phyloP scores from a whole-genome alignment of 2,329 filamentous ascomycete genomes.

The Claviceps paspali region DNA sequence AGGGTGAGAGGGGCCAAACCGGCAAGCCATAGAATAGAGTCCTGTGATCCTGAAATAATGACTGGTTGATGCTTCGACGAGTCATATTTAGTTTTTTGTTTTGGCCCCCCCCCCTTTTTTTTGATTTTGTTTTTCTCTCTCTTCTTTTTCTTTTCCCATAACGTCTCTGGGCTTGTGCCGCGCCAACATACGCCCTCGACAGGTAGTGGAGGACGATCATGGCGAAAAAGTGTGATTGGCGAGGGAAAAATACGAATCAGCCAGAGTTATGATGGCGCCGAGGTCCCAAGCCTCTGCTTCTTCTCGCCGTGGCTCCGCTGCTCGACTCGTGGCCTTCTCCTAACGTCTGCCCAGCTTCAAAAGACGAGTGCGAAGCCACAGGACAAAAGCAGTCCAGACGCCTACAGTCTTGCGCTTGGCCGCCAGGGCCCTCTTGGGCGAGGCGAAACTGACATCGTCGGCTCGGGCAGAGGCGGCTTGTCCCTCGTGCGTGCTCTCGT shows the following conservation, averaged over 20 bases:
- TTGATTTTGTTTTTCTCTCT: no score
- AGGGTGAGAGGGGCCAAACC: no score
- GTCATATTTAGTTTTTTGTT: no score
- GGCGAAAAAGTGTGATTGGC: background rate
- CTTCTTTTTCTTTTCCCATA: no score
- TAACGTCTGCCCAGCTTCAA: constrained; percentile 26
- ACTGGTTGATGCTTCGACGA: no score
- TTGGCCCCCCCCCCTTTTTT: no score
- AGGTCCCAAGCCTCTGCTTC: background rate
- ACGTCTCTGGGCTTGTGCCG: no score
- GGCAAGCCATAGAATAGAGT: no score
- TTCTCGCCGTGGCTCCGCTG: background rate
- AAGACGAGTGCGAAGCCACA: constrained; percentile 45
- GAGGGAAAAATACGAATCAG: constrained; percentile 1
- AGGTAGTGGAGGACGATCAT: no score
- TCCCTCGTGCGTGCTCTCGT: constrained; percentile 25
- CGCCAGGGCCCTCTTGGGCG: constrained; percentile 25
- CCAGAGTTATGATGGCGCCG: background rate
- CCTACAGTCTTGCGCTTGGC: constrained; percentile 46
- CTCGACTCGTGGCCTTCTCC: constrained; percentile 10
- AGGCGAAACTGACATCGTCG: constrained; percentile 29
- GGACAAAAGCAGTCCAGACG: constrained; percentile 46
- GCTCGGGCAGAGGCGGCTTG: constrained; percentile 16
- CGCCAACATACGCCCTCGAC: no score
- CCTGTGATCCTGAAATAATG: no score